Evolutionary conservation across 805 yeast genomes (phyloP), one percentile per base, ranked within the genome.

Genomic region (Yarrowia bubula): DNA sequence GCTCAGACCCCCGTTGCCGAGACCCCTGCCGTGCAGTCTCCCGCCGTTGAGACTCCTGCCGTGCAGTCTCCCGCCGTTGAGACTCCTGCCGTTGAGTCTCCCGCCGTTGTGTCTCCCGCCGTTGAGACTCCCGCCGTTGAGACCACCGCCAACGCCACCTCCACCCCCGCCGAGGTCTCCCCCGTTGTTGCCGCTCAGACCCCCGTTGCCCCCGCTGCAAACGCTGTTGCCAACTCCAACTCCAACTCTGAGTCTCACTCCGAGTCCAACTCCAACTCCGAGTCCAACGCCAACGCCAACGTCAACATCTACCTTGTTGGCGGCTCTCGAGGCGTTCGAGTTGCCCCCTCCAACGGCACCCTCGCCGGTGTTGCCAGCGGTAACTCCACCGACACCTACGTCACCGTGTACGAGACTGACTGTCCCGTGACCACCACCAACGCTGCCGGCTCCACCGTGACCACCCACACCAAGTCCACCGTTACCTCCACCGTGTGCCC

Each of bases 401-500:
- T 50, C 42, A 50, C 57, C 17, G 11, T 50, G 18, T 50, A 35
- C 42, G 42, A 15, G 31, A 37, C 57, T 18, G 57, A 50, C 57
- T 35, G 57, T 32, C 57, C 57, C 33, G 32, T 50, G 18, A 50
- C 42, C 57, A 17, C 32, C 57, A 22, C 32, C 33, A 17, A 50
- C 8, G 32, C 32, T 22, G 42, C 42, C 8, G 57, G 57, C 31
- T 1, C 11, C 32, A 18, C 57, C 42, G 32, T 35, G 17, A 32
- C 22, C 57, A 8, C 42, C 42, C 32, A 50, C 18, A 18, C 42
- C 57, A 13, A 50, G 57, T 18, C 42, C 33, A 50, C 42, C 33
- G 57, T 50, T 8, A 50, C 57, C 15, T 18, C 41, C 18, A 50
- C 57, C 33, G 57, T 50, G 32, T 50, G 57, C 18, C 42, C 57